A percentile compares a stretch with the other conserved stretches of the same genome.
Evolutionary conservation across 495 filamentous ascomycete species (phyloP).

Genomic region (Aspergillus olivimuriae): DNA sequence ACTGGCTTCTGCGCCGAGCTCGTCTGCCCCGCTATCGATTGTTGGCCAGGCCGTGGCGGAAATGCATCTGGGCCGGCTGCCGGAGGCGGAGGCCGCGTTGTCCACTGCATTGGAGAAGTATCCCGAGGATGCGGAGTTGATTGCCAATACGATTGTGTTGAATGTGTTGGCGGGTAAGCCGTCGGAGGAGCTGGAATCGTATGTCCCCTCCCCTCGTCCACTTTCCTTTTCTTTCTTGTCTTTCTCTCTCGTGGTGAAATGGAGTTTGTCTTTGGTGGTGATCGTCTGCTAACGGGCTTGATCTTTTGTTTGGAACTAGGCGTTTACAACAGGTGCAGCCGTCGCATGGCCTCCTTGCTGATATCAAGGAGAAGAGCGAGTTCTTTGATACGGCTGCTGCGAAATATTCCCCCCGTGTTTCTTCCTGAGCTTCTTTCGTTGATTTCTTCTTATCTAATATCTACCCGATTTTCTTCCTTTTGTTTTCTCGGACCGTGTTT

Average conservation of each 20-base stretch:
- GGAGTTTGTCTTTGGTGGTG: background rate
- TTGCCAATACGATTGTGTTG: conserved; percentile 78
- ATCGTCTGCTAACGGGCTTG: no score
- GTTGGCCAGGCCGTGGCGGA: conserved; percentile 88
- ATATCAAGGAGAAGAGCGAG: conserved; percentile 69
- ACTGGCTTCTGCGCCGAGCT: conserved; percentile 76
- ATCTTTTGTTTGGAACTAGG: conserved; percentile 37
- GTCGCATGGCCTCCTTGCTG: conserved; percentile 58
- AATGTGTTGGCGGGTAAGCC: conserved; percentile 69
- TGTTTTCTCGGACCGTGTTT: conserved; percentile 2
- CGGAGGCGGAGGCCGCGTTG: conserved; percentile 84
- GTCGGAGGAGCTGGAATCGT: conserved; percentile 52
- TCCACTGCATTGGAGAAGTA: conserved; percentile 72
- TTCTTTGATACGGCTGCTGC: conserved; percentile 73
- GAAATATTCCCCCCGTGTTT: conserved; percentile 70
- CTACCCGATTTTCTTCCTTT: background rate
- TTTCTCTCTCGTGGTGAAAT: background rate
- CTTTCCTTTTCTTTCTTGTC: no score
- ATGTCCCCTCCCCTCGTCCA: conserved; percentile 18
- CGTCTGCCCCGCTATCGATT: conserved; percentile 55
- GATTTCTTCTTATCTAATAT: conserved; percentile 12
- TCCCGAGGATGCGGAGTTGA: conserved; percentile 59
- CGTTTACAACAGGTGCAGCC: conserved; percentile 51
- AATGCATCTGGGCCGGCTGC: conserved; percentile 80
- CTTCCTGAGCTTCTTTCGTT: conserved; percentile 35